Evolutionary conservation across 352 stramenopile genomes (phyloP), one percentile per base, ranked within the genome.

Genomic region (Phytophthora sp.): DNA sequence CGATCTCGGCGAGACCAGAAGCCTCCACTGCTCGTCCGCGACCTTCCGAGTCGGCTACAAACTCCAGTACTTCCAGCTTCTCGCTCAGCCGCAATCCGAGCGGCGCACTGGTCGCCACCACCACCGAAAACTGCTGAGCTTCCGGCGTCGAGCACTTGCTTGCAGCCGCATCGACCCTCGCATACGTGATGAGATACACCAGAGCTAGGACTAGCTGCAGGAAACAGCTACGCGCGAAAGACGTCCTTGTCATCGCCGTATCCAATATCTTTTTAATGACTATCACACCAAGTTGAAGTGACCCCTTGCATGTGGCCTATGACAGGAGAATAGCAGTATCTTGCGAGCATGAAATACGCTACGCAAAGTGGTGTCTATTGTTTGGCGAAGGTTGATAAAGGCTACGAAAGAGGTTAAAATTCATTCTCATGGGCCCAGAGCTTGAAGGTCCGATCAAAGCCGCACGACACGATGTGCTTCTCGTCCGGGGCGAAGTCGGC

Each of bases 381-480:
- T 45, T 31, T 13, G 4, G 8, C 15, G 26, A 6, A 4, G 21
- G 31, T 37, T n/a, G 30, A 15, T 11, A 43, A 34, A 20, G 11
- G 27, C 42, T 18, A 13, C 44, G 37, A 26, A 26, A 10, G 17
- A 54, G 11, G 21, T 83, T 86, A 97, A 56, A 96, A 97, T 57
- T 97, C 90, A 51, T 77, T 88, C 53, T 96, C 84, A 51, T 96
- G 89, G 5, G 89, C 89, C 92, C 92, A 98, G 6, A 95, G 81
- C 71, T 98, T 98, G 62, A 97, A 96, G 7, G 92, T 98, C 32
- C 91, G 87, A 45, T 98, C 92, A 43, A 95, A 96, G 6, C 89
- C 90, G 44, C 86, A 96, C 4, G 90, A 96, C 12, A 97, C 91
- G 21, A 97, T 28, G 63, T 96, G 89, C 53, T 78, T 89, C 50